Evolutionary conservation across 2,329 filamentous ascomycete genomes (phyloP), one percentile per base, ranked within the genome.

Genomic region (Westerdykella aurantiaca): DNA sequence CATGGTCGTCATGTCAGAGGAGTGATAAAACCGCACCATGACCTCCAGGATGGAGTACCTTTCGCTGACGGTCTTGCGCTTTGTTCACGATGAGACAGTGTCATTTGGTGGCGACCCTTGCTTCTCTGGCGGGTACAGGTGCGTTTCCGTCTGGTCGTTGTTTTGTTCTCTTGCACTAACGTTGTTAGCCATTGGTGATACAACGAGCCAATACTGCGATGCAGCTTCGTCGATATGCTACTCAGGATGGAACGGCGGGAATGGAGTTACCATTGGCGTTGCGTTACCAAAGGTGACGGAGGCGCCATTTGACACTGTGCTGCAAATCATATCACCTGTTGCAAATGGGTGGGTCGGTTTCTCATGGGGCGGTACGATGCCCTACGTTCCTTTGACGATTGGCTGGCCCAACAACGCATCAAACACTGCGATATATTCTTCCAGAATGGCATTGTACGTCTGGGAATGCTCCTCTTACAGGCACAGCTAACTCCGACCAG

Each of bases 351-450:
- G 73, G 73, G 68, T 70, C 7, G 73, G 72, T 2, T 59, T 75
- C 17, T 68, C 73, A 12, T 76, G 73, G 73, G 73, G 72, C n/a
- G 73, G 72, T 4, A 66, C 67, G 29, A 76, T 76, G 73, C 67
- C 69, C 1, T 72, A 73, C 55, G 70, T 71, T 46, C 73, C 73
- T 2, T 58, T 76, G 2, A 66, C 70, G 4, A 55, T 76, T 22
- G 68, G 63, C 4, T 76, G 73, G 73, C 53, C 62, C 31, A 73
- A 71, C 50, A 71, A 67, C 18, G 64, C 57, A 12, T 48, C 53
- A 7, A 66, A 56, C 13, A 68, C 66, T 4, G 43, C 56, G 10
- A 66, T 72, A 2, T 58, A 69, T 11, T 72, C 71, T 0, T 68
- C 71, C 1, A 65, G 73, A 22, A 71, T 70, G 52, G 71, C 72